These are phyloP conservation scores for Fusarium fujikuroi DNA, from an alignment of 2,329 filamentous ascomycete species.

Conservation along the genomic window DNA sequence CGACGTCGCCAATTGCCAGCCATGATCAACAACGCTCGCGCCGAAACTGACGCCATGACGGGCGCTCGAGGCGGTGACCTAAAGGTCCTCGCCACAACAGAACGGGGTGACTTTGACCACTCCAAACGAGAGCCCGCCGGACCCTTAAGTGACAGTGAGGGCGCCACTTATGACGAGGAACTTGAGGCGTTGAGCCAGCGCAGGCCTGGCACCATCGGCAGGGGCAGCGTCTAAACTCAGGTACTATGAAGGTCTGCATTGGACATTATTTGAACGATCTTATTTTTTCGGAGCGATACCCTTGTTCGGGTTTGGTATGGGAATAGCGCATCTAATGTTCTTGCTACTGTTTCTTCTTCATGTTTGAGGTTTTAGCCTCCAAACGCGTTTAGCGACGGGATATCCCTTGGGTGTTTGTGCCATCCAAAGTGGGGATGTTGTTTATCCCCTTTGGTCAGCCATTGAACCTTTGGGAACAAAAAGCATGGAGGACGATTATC, in stretches of 20 bases:
- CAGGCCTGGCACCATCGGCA: conserved; percentile 53
- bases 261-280: background rate
- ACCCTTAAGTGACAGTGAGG: conserved; percentile 60
- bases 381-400: conserved; percentile 35
- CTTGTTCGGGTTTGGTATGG: conserved; percentile 31
- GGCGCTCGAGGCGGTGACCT: conserved; percentile 49
- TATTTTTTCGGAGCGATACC: conserved; percentile 16
- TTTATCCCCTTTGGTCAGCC: conserved; percentile 1
- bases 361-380: conserved; percentile 23
- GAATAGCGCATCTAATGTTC: conserved; percentile 31
- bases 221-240: conserved; percentile 56
- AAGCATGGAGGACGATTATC: conserved; percentile 9
- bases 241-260: background rate
- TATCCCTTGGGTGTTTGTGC: conserved; percentile 23
- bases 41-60: conserved; percentile 61
- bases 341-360: conserved; percentile 11
- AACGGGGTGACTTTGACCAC: conserved; percentile 53
- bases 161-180: conserved; percentile 58
- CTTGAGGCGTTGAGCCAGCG: conserved; percentile 48
- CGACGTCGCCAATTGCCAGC: conserved; percentile 72
- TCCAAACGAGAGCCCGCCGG: conserved; percentile 50
- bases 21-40: conserved; percentile 67
- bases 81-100: conserved; percentile 53
- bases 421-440: conserved; percentile 18
- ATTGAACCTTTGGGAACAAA: conserved; percentile 14